Base-by-base conservation (phyloP, 2,329 filamentous ascomycete species). In the Dendryphion nanum region DNA sequence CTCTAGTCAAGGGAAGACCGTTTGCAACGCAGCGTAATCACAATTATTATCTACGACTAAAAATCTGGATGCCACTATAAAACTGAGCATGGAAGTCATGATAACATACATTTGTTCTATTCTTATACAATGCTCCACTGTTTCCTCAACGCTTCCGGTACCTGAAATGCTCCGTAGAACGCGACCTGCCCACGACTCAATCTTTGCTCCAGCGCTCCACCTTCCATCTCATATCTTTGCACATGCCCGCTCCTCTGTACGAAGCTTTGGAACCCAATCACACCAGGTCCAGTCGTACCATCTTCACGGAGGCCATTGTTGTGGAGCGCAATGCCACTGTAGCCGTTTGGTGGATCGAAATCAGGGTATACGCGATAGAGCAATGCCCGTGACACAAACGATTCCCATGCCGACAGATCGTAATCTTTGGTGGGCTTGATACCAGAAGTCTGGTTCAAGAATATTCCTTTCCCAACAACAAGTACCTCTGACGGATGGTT, bases 211-310 rank as follows among this genome's bases (percentile, higher is more conserved):
- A 55, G 17, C 2, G 38, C 33, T 7, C 32, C 39, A 13, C 46
- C 48, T 23, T 51, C 45, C 48, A 53, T 46, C 4, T 48, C 33
- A 30, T 44, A 55, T n/a, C 38, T 49, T 18, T 53, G 50, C 15
- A 45, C 36, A 18, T 45, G 44, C 5, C 38, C 45, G 30, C 38
- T 32, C 18, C 37, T 19, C 30, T 55, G 52, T 4, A 50, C 50
- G 29, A 55, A 55, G 29, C 44, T 48, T 31, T 53, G 50, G 20
- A 55, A 52, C 4, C 48, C 50, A 4, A 50, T 42, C 6, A 53
- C 34, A n/a, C 45, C 48, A 1, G 42, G 41, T 5, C 50, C 48
- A 6, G 38, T 15, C 4, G 39, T 48, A 0, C 48, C 47, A 36
- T 55, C 47, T 18, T 56, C 42, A 18, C 47, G 41, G 5, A 30